Percentiles rank a stretch among this genome's conserved stretches.
Conservation (phyloP, 306 rosid genomes). For the Vicia villosa region DNA sequence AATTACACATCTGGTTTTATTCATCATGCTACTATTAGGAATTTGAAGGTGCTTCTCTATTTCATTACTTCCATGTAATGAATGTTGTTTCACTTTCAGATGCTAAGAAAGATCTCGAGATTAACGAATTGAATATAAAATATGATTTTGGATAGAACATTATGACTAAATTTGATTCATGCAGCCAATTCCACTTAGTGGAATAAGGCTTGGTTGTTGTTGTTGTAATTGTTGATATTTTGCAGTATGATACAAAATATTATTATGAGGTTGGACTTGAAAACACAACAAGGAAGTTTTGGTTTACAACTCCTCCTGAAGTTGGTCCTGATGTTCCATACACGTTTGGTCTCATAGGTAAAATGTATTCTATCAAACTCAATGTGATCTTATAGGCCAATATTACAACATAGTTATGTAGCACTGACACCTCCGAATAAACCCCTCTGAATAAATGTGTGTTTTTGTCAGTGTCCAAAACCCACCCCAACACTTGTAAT, state of each 20-base stretch:
- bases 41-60: conserved; percentile 58
- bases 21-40: conserved; percentile 62
- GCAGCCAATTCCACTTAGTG: too few species aligned
- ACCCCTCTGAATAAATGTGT: too few species aligned
- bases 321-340: conserved; percentile 87
- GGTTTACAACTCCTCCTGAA: conserved; percentile 83
- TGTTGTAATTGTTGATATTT: background rate
- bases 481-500: too few species aligned
- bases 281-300: conserved; percentile 61
- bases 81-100: background rate
- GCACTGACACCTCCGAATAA: too few species aligned
- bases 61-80: background rate
- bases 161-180: too few species aligned
- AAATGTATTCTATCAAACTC: conserved; percentile 7
- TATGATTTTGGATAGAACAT: too few species aligned
- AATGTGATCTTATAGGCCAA: background rate
- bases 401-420: too few species aligned
- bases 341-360: conserved; percentile 91
- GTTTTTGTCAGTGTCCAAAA: too few species aligned
- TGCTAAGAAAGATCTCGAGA: too few species aligned
- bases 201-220: too few species aligned
- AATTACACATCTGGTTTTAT: conserved; percentile 85
- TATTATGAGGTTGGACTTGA: conserved; percentile 73
- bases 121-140: too few species aligned
- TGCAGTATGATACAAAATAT: conserved; percentile 73